These are phyloP conservation scores for Daldinia childiae DNA, from an alignment of 495 filamentous ascomycete genomes.

Conservation along the genomic window DNA sequence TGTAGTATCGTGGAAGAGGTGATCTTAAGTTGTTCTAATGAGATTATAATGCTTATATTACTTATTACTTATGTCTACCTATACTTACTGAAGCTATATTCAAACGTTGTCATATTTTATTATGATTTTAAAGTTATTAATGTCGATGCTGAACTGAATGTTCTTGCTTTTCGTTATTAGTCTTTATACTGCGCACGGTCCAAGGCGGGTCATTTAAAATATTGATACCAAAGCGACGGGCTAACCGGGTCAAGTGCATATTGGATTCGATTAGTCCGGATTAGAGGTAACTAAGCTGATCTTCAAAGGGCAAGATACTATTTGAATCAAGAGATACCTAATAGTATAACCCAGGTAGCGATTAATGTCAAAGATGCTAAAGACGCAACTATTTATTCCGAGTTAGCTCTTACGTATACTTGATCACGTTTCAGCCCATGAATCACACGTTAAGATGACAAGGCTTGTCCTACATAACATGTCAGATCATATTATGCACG, in stretches of 20 bases:
- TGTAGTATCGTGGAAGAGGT: conserved; percentile 22
- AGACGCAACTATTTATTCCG: background rate
- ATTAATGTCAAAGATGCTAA: background rate
- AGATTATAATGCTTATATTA: conserved; percentile 25
- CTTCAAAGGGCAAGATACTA: background rate
- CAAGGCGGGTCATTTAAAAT: background rate
- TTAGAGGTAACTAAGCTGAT: background rate
- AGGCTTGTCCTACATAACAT: conserved; percentile 18
- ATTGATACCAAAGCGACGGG: background rate
- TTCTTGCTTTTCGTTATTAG: background rate
- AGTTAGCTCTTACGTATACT: conserved; percentile 7
- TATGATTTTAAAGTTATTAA: background rate
- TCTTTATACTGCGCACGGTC: background rate
- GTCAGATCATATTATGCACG: conserved; percentile 33
- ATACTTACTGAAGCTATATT: background rate
- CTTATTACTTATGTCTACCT: conserved; percentile 5
- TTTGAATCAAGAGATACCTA: too few species aligned
- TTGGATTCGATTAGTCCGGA: background rate
- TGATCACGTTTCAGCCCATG: conserved; percentile 16
- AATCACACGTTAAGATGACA: conserved; percentile 7
- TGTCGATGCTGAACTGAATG: background rate
- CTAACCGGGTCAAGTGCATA: background rate
- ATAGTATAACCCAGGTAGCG: too few species aligned
- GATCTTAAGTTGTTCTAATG: conserved; percentile 22
- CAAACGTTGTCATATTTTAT: background rate